Percentiles rank a stretch among this genome's conserved stretches.
phyloP scores from a whole-genome alignment of 2,329 filamentous ascomycete species.

The Microcyclospora pomicola region DNA sequence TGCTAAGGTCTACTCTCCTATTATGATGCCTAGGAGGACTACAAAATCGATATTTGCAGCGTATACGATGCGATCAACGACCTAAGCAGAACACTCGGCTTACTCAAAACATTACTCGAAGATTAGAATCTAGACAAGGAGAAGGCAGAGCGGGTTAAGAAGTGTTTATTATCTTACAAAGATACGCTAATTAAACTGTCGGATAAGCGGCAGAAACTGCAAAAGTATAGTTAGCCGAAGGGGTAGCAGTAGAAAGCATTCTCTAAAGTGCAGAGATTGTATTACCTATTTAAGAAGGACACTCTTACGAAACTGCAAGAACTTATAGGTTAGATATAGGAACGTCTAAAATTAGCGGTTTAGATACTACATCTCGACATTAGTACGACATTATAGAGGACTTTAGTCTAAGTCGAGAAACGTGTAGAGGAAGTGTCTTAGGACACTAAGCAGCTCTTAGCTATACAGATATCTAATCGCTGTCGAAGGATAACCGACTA shows the following conservation, averaged over 20 bases:
- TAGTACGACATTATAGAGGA: no score
- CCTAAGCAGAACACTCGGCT: conserved; percentile 5
- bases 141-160: conserved; percentile 1
- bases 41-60: conserved; percentile 3
- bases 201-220: conserved; percentile 3
- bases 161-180: conserved; percentile 2
- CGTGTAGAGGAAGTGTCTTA: no score
- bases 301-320: conserved; percentile 5
- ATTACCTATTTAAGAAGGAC: conserved; percentile 4
- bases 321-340: no score
- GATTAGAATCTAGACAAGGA: conserved; percentile 1
- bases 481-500: conserved; percentile 7
- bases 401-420: no score
- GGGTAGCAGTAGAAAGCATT: conserved; percentile 4
- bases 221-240: conserved; percentile 1
- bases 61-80: conserved; percentile 3
- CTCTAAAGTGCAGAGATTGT: conserved; percentile 3
- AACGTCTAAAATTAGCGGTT: no score
- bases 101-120: conserved; percentile 2
- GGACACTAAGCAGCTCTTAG: no score
- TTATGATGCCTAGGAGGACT: conserved; percentile 6
- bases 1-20: conserved; percentile 8
- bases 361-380: no score
- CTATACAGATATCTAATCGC: conserved; percentile 1
- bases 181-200: conserved; percentile 2